phyloP scores from a whole-genome alignment of 2,329 filamentous ascomycete species.

The Aspergillus quadrilineatus region DNA sequence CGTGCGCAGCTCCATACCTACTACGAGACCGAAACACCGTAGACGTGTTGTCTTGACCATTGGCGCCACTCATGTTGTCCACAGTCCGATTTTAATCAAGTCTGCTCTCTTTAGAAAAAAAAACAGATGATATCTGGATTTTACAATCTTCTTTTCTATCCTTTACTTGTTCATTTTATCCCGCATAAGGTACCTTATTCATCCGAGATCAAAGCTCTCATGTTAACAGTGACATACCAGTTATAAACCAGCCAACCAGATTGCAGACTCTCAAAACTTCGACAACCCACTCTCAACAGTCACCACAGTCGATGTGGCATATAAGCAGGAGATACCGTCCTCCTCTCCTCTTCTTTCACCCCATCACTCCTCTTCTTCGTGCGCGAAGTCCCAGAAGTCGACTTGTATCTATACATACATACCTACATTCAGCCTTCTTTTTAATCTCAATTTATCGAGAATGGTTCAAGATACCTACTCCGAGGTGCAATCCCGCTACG shows the following conservation, averaged over 20 bases:
- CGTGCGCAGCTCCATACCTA: too few relatives aligned
- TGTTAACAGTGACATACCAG: background rate
- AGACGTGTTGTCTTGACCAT: too few relatives aligned
- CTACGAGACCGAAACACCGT: too few relatives aligned
- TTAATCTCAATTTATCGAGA: background rate
- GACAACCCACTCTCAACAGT: too few relatives aligned
- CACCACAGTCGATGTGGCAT: too few relatives aligned
- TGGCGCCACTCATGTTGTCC: too few relatives aligned
- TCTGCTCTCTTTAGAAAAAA: too few relatives aligned
- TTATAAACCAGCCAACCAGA: constrained; percentile 3
- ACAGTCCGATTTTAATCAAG: too few relatives aligned
- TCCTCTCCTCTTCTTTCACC: background rate
- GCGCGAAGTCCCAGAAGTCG: background rate
- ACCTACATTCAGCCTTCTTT: background rate
- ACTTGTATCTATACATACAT: background rate
- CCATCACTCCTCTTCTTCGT: background rate
- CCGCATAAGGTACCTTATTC: too few relatives aligned
- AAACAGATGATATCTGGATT: background rate
- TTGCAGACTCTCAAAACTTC: too few relatives aligned
- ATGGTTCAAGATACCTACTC: constrained; percentile 11
- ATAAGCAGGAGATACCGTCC: background rate
- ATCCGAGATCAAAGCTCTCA: background rate
- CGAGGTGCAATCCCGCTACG: constrained; percentile 13
- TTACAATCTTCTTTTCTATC: background rate
- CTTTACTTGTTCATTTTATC: background rate